These are phyloP conservation scores for Argentina anserina DNA, from an alignment of 306 rosid species.

Conservation along the genomic window DNA sequence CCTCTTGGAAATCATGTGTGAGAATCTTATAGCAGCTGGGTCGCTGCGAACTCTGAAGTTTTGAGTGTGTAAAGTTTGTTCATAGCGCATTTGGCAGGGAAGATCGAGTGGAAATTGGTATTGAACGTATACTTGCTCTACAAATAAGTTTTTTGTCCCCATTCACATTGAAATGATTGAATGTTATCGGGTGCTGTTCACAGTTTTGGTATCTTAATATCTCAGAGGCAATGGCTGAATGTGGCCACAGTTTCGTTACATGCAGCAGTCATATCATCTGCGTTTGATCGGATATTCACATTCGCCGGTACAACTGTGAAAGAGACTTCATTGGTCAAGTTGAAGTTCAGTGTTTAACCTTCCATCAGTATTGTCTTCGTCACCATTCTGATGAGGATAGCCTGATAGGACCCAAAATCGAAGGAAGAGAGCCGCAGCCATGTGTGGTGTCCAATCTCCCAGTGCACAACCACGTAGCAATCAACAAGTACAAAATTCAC, in stretches of 20 bases:
- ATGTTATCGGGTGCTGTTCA: neutral
- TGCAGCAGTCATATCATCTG: neutral
- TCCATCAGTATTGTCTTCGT: neutral
- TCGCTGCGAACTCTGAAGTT: neutral
- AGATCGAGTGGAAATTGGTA: neutral
- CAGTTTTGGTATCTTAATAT: neutral
- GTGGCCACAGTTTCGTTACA: neutral
- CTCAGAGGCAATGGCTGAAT: neutral
- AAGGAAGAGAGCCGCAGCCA: neutral
- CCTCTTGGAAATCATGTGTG: neutral
- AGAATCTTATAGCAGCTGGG: neutral
- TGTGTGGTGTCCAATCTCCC: neutral
- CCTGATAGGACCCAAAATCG: too few species aligned
- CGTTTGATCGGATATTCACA: neutral
- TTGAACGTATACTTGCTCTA: neutral
- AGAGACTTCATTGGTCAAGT: neutral
- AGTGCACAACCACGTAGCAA: constrained; percentile 10
- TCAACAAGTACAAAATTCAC: neutral
- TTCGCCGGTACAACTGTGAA: neutral
- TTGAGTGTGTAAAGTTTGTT: neutral
- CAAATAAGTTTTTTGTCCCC: neutral
- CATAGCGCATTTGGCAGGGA: neutral
- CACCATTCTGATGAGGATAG: neutral
- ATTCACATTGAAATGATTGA: neutral
- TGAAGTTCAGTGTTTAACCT: neutral